Base-by-base conservation (phyloP, 2,329 filamentous ascomycete species). In the Aspergillus sojae region DNA sequence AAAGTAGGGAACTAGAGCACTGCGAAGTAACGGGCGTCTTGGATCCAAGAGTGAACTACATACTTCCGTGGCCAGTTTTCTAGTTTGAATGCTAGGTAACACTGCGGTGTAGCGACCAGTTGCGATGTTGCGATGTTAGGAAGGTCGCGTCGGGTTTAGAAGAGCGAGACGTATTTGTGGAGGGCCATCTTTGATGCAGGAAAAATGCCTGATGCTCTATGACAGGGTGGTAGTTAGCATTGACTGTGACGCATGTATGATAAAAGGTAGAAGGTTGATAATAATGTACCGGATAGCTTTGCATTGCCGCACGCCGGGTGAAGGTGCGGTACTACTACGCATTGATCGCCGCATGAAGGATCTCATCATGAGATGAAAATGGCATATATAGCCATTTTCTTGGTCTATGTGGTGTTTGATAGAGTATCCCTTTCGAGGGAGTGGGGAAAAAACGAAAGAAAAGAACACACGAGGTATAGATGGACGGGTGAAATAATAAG, bases 281-380 rank as follows among this genome's bases (percentile, higher is more conserved):
- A 48, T 16, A 43, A 2, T 48, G 12, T 61, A 61, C 52, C 39
- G 28, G 16, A 39, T 48, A 52, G 53, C 30, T 61, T 57, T 41
- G 59, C 41, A 61, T 61, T 50, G 45, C 59, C 50, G 39, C 39
- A 39, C 28, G 48, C 19, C 23, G 9, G 16, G 43, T 34, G 19
- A 19, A 21, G 26, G 7, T 53, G 21, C 11, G 21, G 19, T n/a
- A 32, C 23, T 41, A 19, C 5, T 19, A 57, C 23, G n/a, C 21
- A 36, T 56, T 16, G 19, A 46, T 56, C 23, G 32, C 23, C 32
- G 34, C 34, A 30, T 43, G 26, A 11, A n/a, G 48, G 26, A n/a
- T 1, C 5, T 28, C 7, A 28, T 52, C 16, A 52, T 52, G 26
- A 6, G 21, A 21, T 46, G 5, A 23, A 14, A 12, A 10, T 6